Evolutionary conservation across 495 filamentous ascomycete species (phyloP).

Genomic region (Parachaetomium inaequale): DNA sequence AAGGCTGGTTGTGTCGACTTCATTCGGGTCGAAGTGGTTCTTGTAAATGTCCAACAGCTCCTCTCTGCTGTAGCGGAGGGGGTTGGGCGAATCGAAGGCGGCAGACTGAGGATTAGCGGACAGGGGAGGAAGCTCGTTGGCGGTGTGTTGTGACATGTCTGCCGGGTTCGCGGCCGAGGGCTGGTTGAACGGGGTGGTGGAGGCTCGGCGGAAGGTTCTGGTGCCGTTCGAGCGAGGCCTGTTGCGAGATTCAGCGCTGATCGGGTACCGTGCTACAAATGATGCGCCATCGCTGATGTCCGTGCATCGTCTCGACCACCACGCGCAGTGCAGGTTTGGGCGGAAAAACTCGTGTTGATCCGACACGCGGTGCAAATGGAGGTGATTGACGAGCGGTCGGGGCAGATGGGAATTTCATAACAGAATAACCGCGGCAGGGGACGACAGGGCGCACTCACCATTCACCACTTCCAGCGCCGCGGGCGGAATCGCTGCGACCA

Average conservation of each 20-base stretch:
- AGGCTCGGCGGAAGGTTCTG: conserved; percentile 81
- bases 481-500: conserved; percentile 28
- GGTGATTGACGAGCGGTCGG: background rate
- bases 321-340: background rate
- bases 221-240: conserved; percentile 65
- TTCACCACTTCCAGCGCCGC: conserved; percentile 34
- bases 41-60: conserved; percentile 74
- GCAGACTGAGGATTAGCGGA: conserved; percentile 26
- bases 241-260: conserved; percentile 36
- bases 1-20: conserved; percentile 61
- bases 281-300: background rate
- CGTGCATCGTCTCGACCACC: background rate
- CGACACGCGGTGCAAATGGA: conserved; percentile 2
- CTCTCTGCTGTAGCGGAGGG: conserved; percentile 68
- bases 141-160: conserved; percentile 22
- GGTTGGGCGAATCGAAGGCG: conserved; percentile 46
- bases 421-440: too few relatives aligned
- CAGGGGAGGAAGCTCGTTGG: conserved; percentile 14
- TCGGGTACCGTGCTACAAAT: background rate
- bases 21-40: conserved; percentile 53
- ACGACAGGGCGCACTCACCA: conserved; percentile 28
- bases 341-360: background rate
- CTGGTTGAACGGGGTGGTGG: conserved; percentile 51
- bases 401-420: too few relatives aligned
- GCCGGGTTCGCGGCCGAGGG: conserved; percentile 20